These are phyloP conservation scores for Houttuynia cordata DNA, from an alignment of 164 flowering plant genomes.

Conservation along the genomic window DNA sequence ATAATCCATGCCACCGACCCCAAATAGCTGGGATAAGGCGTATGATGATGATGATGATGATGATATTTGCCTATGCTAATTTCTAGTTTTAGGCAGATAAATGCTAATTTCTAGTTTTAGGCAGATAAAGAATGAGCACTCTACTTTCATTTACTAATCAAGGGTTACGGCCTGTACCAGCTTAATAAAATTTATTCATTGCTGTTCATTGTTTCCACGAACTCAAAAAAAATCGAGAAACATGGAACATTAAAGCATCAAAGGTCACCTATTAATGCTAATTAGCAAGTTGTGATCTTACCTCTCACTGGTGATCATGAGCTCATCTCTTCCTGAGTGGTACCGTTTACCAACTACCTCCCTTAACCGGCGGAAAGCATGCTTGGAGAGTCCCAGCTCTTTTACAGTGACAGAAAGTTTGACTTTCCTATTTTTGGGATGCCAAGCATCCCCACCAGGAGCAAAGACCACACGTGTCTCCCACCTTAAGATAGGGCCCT, in stretches of 20 bases:
- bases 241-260: neutral
- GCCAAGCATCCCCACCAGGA: slow-evolving; percentile 97
- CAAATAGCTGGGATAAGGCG: too few species aligned
- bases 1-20: too few species aligned
- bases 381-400: slow-evolving; percentile 83
- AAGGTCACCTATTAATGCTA: neutral
- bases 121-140: neutral
- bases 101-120: neutral
- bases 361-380: slow-evolving; percentile 59
- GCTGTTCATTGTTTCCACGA: too few species aligned
- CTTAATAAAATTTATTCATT: neutral
- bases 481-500: slow-evolving; percentile 87
- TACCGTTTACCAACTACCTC: slow-evolving; percentile 84
- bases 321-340: slow-evolving; percentile 88
- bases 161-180: too few species aligned
- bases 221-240: too few species aligned
- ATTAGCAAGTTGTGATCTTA: slow-evolving; percentile 11
- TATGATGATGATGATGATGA: too few species aligned
- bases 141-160: too few species aligned
- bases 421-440: slow-evolving; percentile 91
- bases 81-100: too few species aligned
- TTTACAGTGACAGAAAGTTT: slow-evolving; percentile 85
- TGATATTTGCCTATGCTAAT: neutral
- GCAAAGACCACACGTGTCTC: too few species aligned
- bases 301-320: slow-evolving; percentile 96